Evolutionary conservation across 352 stramenopile species (phyloP), one percentile per base, ranked within the genome.

Genomic region (Phytophthora quininea): DNA sequence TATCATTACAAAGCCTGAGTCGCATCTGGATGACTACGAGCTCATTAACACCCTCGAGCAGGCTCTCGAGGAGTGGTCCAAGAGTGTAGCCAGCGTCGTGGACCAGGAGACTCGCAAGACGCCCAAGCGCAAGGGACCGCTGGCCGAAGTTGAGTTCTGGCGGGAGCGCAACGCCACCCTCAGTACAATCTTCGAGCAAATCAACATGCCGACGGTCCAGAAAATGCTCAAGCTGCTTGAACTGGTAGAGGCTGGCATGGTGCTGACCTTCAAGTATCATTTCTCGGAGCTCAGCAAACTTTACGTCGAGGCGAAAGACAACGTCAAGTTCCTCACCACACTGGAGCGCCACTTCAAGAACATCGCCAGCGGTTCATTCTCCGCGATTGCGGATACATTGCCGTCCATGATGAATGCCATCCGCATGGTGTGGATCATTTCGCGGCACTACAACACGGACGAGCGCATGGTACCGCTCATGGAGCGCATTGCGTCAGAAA

Each of bases 341-440:
- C 73, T 99, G 3, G 96, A 99, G 69, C 87, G 96, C 0, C 96
- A 99, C 71, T 98, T 99, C 71, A 98, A 98, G 67, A 98, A 97
- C 65, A 94, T 99, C 29, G 85, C 82, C 0, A 89, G 79, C 27
- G 96, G 94, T 0, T 97, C 89, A 2, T 98, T 98, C 63, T 79
- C 78, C 9, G 86, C 91, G 0, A 98, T 98, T 48, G 84, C 94
- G 0, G 96, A 99, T 54, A 98, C 93, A 31, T 64, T 99, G 6
- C 92, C 89, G 24, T 97, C 91, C 3, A 98, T 99, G 96, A 97
- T 99, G 89, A 98, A 98, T 60, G 93, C 93, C 1, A 97, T 99
- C 46, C 89, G 92, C 2, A 98, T 99, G 95, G 94, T 99, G 10
- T 99, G 96, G 96, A 98, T 98, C 66, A 98, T 99, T 51, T 99